Evolutionary conservation across 768 basidiomycete species (phyloP).

Genomic region (Boletus edulis): DNA sequence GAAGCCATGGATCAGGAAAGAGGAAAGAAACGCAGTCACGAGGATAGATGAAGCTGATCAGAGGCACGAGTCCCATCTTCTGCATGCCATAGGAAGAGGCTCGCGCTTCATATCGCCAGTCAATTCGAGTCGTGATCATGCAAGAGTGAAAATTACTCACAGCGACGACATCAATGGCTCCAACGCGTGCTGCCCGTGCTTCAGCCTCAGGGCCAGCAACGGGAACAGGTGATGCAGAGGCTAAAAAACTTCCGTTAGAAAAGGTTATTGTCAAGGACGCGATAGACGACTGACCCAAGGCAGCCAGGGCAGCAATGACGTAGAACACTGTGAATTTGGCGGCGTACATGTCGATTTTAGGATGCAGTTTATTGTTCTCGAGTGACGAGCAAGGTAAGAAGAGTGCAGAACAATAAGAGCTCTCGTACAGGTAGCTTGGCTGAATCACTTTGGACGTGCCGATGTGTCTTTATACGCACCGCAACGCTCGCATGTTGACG

Average conservation of each 20-base stretch:
- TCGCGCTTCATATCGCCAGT: conserved; percentile 9
- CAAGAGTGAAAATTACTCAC: conserved; percentile 5
- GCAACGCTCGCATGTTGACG: not conserved
- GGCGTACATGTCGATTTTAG: conserved; percentile 28
- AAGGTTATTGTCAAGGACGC: not conserved
- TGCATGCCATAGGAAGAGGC: conserved; percentile 10
- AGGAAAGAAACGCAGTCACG: not conserved
- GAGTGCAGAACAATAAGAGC: conserved; percentile 32
- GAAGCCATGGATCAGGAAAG: not conserved
- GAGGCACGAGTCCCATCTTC: not conserved
- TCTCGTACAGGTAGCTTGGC: conserved; percentile 14
- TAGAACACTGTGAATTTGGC: conserved; percentile 27
- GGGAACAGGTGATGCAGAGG: conserved; percentile 28
- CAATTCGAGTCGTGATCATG: not conserved
- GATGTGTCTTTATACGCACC: conserved; percentile 26
- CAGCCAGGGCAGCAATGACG: conserved; percentile 27
- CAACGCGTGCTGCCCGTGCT: not conserved
- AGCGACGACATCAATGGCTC: conserved; percentile 8
- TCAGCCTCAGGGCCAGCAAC: conserved; percentile 11
- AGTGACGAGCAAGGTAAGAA: conserved; percentile 1
- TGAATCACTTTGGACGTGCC: conserved; percentile 8
- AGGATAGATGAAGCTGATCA: not conserved
- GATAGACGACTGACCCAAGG: conserved; percentile 20
- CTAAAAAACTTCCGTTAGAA: conserved; percentile 13
- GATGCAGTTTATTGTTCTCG: conserved; percentile 28